Evolutionary conservation across 106 monocot genomes (phyloP).

Genomic region (Phalaenopsis equestris): DNA sequence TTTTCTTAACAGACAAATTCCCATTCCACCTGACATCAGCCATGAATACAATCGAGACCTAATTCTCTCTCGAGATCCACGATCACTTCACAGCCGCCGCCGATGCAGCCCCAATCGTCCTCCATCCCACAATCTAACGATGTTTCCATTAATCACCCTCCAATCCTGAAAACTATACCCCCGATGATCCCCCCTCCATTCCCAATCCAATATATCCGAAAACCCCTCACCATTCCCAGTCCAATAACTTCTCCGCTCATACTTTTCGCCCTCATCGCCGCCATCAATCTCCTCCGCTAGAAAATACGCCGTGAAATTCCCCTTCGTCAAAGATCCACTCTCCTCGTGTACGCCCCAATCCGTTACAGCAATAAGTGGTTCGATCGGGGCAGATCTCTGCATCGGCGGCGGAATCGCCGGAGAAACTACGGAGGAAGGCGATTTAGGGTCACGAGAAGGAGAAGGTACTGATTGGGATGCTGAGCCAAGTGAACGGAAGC

Average conservation of each 20-base stretch:
- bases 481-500: conserved; percentile 7
- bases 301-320: conserved; percentile 20
- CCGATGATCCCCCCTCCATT: conserved; percentile 30
- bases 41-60: no score
- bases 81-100: background rate
- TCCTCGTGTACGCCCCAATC: background rate
- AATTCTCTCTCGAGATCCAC: no score
- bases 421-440: background rate
- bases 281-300: background rate
- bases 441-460: background rate
- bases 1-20: background rate
- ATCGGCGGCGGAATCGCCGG: background rate
- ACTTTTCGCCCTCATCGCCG: background rate
- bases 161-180: conserved; percentile 56
- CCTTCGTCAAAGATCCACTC: conserved; percentile 9
- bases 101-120: background rate
- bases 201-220: background rate
- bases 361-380: background rate
- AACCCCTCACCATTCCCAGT: background rate
- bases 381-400: background rate
- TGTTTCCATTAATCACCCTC: conserved; percentile 54
- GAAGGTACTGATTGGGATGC: background rate
- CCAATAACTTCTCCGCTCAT: background rate
- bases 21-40: background rate
- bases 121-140: conserved; percentile 54